Base-by-base conservation (phyloP, 2,329 filamentous ascomycete genomes). In the Beauveria pseudobassiana region DNA sequence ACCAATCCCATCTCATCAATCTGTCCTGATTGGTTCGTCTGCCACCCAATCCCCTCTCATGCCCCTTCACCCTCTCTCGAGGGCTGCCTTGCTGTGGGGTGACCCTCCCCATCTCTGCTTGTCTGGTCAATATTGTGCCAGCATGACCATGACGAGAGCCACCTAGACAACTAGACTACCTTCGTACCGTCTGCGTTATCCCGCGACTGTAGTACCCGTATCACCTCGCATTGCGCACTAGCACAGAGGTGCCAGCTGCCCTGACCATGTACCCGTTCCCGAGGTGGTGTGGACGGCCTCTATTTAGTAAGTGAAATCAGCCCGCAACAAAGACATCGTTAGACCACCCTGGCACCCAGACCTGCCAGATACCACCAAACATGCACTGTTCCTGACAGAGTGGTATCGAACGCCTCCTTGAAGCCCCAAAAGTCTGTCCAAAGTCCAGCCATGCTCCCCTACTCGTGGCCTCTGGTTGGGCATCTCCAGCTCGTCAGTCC, bases 61-160 rank as follows among this genome's bases (percentile, higher is more conserved):
- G 34, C 34, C 34, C 34, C 42, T 43, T 20, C 20, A 12, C 49
- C 57, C 57, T 51, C 57, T 43, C 48, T 59, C 57, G 50, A 51
- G 58, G 46, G 50, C 58, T 60, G 57, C 57, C 46, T 60, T 28
- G 16, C 50, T 53, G 58, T 60, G 58, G 58, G 38, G 57, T 40
- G 34, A 10, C 22, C 10, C 50, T 34, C 24, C 24, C 46, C 48
- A 38, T 28, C 34, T 22, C 22, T 34, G 30, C 34, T 38, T 59
- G 30, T 51, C 30, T 51, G 48, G 38, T 51, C 46, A 49, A 30
- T 42, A 42, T 49, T 59, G 20, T 52, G 48, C 57, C 57, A 59
- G 48, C 57, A 45, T 52, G 48, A 45, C 48, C 57, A 45, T 52
- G 48, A 45, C 48, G 55, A 59, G 57, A 51, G 48, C 46, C 45